Percentiles rank a stretch among this genome's conserved stretches.
Evolutionary conservation across 441 rosid species (phyloP).

Genomic region (Geranium incanum): DNA sequence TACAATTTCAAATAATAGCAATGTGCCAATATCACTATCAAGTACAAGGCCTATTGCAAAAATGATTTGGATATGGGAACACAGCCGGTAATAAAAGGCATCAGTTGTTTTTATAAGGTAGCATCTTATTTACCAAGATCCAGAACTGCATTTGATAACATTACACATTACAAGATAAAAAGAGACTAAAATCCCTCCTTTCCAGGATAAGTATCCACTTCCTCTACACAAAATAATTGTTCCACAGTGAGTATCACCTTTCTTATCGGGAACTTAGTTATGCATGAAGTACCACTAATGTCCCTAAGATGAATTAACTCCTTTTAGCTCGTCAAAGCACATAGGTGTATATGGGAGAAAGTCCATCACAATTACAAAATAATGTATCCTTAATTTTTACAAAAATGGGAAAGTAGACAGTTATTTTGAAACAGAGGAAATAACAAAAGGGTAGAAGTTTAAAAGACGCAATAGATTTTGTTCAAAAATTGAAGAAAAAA

Average conservation of each 20-base stretch:
- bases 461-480: background rate
- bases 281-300: background rate
- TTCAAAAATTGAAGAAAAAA: conserved; percentile 1
- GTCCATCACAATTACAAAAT: background rate
- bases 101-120: background rate
- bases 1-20: background rate
- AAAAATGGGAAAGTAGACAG: background rate
- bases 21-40: background rate
- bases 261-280: background rate
- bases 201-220: background rate
- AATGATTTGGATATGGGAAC: background rate
- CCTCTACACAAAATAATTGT: background rate
- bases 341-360: background rate
- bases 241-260: background rate
- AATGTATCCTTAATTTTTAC: background rate
- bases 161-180: background rate
- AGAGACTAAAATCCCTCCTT: background rate
- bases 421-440: background rate
- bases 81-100: conserved; percentile 2
- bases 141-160: background rate
- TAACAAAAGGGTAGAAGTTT: background rate
- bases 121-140: background rate
- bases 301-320: background rate
- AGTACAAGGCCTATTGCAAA: background rate
- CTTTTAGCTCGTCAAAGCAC: background rate